Conservation (phyloP, 1,139 yeast genomes). For the Groenewaldozyma sp. region DNA sequence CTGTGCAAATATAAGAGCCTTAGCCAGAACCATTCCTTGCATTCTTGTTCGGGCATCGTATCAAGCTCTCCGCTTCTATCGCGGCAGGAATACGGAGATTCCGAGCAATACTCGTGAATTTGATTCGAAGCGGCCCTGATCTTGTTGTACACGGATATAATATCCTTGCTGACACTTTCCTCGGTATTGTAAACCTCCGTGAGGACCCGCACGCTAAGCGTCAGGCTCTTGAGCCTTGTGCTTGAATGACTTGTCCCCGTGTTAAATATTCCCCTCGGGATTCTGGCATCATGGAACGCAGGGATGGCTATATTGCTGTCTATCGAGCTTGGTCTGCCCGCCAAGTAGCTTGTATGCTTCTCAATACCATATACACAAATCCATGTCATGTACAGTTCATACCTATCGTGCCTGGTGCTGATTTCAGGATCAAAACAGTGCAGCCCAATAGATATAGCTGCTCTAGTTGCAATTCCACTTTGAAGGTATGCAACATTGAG, state of each 20-base stretch:
- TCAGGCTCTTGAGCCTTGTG: slow-evolving; percentile 2
- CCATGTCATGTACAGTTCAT: slow-evolving; percentile 6
- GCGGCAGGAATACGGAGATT: slow-evolving; percentile 5
- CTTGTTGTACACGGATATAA: slow-evolving; percentile 3
- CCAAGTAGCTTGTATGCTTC: slow-evolving; percentile 6
- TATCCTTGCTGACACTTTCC: slow-evolving; percentile 4
- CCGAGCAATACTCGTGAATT: slow-evolving; percentile 6
- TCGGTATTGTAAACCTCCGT: slow-evolving; percentile 4
- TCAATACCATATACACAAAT: slow-evolving; percentile 2
- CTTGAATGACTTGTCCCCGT: not conserved
- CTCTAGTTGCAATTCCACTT: slow-evolving; percentile 7
- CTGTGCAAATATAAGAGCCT: slow-evolving; percentile 8
- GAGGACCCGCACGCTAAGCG: slow-evolving; percentile 4
- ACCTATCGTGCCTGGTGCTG: not conserved
- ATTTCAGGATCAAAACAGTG: slow-evolving; percentile 3
- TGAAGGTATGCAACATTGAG: slow-evolving; percentile 1
- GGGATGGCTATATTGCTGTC: slow-evolving; percentile 1
- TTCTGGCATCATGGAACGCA: too few relatives aligned
- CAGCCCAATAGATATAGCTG: slow-evolving; percentile 7
- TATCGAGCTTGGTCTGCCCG: slow-evolving; percentile 6
- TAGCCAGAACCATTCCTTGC: slow-evolving; percentile 11
- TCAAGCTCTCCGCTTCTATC: slow-evolving; percentile 7
- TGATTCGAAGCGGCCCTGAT: slow-evolving; percentile 3
- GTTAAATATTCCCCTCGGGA: not conserved
- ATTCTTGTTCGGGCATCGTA: slow-evolving; percentile 7